Base-by-base conservation (phyloP, 371 early-diverging fungal species). In the Mucor racemosus region DNA sequence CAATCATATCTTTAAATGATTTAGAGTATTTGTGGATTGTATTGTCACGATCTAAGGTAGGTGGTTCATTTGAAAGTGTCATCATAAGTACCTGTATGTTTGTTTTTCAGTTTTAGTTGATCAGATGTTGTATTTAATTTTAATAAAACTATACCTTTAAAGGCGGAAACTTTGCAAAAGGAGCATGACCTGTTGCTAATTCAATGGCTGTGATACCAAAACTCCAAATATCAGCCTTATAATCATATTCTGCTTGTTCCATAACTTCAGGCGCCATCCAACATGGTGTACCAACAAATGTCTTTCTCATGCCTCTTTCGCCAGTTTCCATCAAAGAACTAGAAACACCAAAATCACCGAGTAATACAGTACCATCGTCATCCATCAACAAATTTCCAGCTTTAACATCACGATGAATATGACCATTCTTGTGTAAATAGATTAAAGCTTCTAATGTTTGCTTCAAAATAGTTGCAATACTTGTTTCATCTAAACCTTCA, bases 391-490 rank as follows among this genome's bases (percentile, higher is more conserved):
- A 74, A 78, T 97, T 97, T 7, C 94, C 94, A 8, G 95, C 95
- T 68, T 95, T 96, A 33, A 95, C 92, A 80, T 97, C 97, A 63
- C 97, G 84, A 80, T 97, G 97, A 64, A 97, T 95, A 74, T 93
- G 87, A 10, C 92, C 92, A 73, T 92, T 91, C 62, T 88, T 89
- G 78, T 97, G 95, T 35, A 97, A 77, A 77, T 97, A 97, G 14
- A 89, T 90, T 44, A 95, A 63, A 8, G 94, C 97, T 67, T 93
- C 90, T 41, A 94, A 73, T 6, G 92, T 89, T 69, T 95, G 95
- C 56, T 91, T 91, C n/a, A 95, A 73, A 53, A 97, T 94, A 19
- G 93, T 91, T 9, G 94, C 94, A 54, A 95, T 92, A 17, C 82
- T 77, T 9, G 75, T 63, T 78, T 96, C 96, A 34, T 96, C 96